Evolutionary conservation across 352 stramenopile species (phyloP).

Genomic region (Phytophthora palmivora): DNA sequence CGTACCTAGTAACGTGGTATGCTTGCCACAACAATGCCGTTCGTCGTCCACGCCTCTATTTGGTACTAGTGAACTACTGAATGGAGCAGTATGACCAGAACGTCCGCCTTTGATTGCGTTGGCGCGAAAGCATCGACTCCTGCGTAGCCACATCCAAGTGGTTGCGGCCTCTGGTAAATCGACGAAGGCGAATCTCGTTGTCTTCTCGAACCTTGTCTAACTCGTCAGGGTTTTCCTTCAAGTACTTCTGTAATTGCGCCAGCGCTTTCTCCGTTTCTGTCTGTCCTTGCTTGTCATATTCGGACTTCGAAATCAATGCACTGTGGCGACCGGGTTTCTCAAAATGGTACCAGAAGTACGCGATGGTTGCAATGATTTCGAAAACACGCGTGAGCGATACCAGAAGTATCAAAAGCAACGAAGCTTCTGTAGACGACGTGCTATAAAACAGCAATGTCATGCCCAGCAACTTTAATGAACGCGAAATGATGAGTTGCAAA

Average conservation of each 20-base stretch:
- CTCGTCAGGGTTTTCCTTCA: constrained; percentile 76
- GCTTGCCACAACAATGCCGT: neutral
- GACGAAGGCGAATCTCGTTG: constrained; percentile 80
- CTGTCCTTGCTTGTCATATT: constrained; percentile 73
- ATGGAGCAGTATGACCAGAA: constrained; percentile 57
- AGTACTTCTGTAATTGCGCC: constrained; percentile 64
- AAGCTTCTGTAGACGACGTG: constrained; percentile 82
- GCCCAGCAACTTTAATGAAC: constrained; percentile 62
- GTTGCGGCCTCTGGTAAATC: constrained; percentile 79
- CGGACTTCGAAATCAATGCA: constrained; percentile 74
- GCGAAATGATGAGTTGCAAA: constrained; percentile 68
- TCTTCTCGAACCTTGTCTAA: constrained; percentile 83
- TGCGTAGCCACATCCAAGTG: constrained; percentile 74
- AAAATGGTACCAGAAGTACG: constrained; percentile 89
- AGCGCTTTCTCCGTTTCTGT: constrained; percentile 82
- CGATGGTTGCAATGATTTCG: constrained; percentile 67
- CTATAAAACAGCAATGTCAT: constrained; percentile 83
- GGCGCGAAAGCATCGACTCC: constrained; percentile 48
- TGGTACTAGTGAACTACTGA: constrained; percentile 49
- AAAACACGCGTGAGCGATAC: constrained; percentile 77
- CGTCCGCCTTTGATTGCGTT: constrained; percentile 39
- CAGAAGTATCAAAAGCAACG: constrained; percentile 71
- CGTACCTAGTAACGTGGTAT: constrained; percentile 17
- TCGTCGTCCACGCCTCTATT: constrained; percentile 26
- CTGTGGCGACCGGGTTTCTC: constrained; percentile 73